Evolutionary conservation across 768 basidiomycete genomes (phyloP).

Genomic region (Coprinopsis strossmayeri): DNA sequence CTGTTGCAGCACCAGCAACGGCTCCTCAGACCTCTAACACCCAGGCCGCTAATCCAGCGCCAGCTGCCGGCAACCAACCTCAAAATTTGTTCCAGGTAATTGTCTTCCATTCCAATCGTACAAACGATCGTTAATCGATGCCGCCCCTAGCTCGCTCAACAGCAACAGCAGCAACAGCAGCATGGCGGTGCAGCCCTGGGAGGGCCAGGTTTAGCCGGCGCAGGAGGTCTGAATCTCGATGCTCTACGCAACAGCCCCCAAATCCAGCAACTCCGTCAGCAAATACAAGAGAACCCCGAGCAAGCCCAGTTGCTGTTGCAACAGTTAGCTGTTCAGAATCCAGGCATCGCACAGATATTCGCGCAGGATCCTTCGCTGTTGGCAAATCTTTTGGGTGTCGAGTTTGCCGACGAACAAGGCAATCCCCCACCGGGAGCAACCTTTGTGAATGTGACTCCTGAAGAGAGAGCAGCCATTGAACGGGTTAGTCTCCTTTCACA

Average conservation of each 20-base stretch:
- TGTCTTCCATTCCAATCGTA: conserved; percentile 1
- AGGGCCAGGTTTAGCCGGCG: conserved; percentile 23
- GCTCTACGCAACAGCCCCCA: conserved; percentile 58
- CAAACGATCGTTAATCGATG: conserved; percentile 1
- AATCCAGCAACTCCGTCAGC: conserved; percentile 65
- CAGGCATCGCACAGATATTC: conserved; percentile 62
- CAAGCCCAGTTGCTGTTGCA: conserved; percentile 77
- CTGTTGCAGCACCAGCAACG: conserved; percentile 31
- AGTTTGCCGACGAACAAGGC: conserved; percentile 34
- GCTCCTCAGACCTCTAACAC: too few relatives aligned
- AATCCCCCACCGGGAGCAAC: conserved; percentile 45
- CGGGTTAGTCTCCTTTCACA: conserved; percentile 49
- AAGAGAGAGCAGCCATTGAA: conserved; percentile 85
- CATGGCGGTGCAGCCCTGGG: conserved; percentile 25
- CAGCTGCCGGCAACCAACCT: conserved; percentile 40
- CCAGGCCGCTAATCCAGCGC: conserved; percentile 25
- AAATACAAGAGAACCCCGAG: conserved; percentile 72
- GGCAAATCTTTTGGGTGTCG: conserved; percentile 52
- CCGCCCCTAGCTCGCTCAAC: conserved; percentile 56
- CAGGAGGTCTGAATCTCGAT: conserved; percentile 37
- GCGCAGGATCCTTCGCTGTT: conserved; percentile 69
- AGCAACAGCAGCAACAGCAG: conserved; percentile 62
- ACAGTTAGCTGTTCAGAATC: conserved; percentile 71
- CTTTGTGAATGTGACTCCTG: conserved; percentile 72
- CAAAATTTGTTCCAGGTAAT: conserved; percentile 86